phyloP scores from a whole-genome alignment of 2,329 filamentous ascomycete species.

The Verticillium isaacii region DNA sequence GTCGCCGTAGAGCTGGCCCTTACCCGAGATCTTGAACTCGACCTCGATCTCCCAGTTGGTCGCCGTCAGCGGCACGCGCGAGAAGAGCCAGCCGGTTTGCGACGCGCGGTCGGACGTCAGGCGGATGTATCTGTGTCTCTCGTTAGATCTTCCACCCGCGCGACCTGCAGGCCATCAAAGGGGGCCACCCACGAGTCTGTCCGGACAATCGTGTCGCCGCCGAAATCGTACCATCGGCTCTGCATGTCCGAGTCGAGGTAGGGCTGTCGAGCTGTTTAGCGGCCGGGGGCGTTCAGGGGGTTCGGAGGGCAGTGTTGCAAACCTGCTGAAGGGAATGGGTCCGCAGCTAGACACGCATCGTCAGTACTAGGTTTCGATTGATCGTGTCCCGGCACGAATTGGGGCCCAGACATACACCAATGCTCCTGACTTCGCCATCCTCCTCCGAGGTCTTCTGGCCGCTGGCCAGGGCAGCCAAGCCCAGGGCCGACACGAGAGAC shows the following conservation, averaged over 20 bases:
- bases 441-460: slow-evolving; percentile 45
- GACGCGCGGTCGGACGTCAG: slow-evolving; percentile 87
- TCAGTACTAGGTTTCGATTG: slow-evolving; percentile 4
- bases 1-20: slow-evolving; percentile 87
- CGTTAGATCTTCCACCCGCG: slow-evolving; percentile 15
- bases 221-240: slow-evolving; percentile 98
- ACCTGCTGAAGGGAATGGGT: slow-evolving; percentile 82
- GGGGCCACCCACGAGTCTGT: slow-evolving; percentile 55
- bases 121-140: slow-evolving; percentile 70
- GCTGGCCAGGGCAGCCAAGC: slow-evolving; percentile 46
- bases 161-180: background rate
- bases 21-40: slow-evolving; percentile 90
- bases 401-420: slow-evolving; percentile 34
- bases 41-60: slow-evolving; percentile 99
- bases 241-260: slow-evolving; percentile 98
- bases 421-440: slow-evolving; percentile 41
- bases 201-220: slow-evolving; percentile 83
- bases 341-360: slow-evolving; percentile 55
- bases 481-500: slow-evolving; percentile 39
- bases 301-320: slow-evolving; percentile 2
- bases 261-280: slow-evolving; percentile 50
- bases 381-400: background rate
- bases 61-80: slow-evolving; percentile 86
- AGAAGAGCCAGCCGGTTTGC: slow-evolving; percentile 90
- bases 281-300: slow-evolving; percentile 3